phyloP scores from a whole-genome alignment of 148 eudicot genomes.

The Polygonum aviculare region DNA sequence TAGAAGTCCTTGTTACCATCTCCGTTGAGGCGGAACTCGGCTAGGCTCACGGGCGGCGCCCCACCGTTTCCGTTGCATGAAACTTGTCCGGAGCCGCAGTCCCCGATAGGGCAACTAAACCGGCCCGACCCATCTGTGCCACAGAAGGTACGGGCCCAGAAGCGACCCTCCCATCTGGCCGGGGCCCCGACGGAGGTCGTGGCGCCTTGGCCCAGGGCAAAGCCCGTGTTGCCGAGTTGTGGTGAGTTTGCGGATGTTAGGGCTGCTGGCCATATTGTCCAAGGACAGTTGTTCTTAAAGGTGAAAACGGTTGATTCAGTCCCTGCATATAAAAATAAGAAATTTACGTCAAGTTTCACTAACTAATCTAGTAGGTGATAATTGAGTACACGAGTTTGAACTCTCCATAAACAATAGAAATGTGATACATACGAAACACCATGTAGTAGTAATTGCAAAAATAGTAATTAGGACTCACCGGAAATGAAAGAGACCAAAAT shows the following conservation, averaged over 20 bases:
- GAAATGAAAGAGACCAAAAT: slow-evolving; percentile 4
- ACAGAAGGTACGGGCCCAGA: slow-evolving; percentile 11
- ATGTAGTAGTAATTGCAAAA: too few relatives aligned
- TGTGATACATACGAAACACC: too few relatives aligned
- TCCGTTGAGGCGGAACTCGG: slow-evolving; percentile 15
- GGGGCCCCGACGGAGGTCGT: slow-evolving; percentile 18
- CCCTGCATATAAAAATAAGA: slow-evolving; percentile 17
- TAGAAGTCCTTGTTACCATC: slow-evolving; percentile 50
- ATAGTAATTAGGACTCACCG: neutral
- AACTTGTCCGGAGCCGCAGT: slow-evolving; percentile 6
- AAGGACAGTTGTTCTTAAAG: slow-evolving; percentile 36
- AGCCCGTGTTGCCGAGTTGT: slow-evolving; percentile 27
- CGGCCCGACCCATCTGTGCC: neutral
- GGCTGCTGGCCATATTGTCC: slow-evolving; percentile 47
- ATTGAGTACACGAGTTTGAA: too few relatives aligned
- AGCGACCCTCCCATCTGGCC: slow-evolving; percentile 43
- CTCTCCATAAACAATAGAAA: too few relatives aligned
- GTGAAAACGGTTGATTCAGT: slow-evolving; percentile 22
- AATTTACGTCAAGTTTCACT: too few relatives aligned
- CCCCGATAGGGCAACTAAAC: slow-evolving; percentile 10
- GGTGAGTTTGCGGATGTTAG: slow-evolving; percentile 30
- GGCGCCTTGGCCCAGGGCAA: slow-evolving; percentile 18
- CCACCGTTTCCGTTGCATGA: slow-evolving; percentile 3
- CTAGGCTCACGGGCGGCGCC: slow-evolving; percentile 7
- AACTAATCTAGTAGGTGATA: too few relatives aligned